These are phyloP conservation scores for Xerocomellus dryophilus DNA, from an alignment of 768 basidiomycete species.

Conservation along the genomic window DNA sequence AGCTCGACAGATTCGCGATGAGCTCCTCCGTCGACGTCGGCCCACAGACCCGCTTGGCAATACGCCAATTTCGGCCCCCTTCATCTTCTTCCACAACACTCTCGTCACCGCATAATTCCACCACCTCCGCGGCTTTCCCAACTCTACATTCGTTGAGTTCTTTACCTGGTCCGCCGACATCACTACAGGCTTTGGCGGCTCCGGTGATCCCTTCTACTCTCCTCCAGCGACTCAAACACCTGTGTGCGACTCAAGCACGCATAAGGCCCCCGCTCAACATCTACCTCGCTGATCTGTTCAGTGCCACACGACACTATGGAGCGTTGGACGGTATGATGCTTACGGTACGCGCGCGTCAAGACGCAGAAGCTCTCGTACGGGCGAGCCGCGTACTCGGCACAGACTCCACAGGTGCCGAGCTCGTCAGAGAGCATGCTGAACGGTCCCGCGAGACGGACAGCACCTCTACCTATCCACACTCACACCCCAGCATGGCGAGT, in stretches of 20 bases:
- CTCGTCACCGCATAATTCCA: slow-evolving; percentile 28
- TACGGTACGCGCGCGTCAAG: slow-evolving; percentile 55
- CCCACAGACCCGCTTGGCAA: slow-evolving; percentile 33
- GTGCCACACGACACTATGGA: slow-evolving; percentile 69
- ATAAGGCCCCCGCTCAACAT: slow-evolving; percentile 51
- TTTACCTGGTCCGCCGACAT: slow-evolving; percentile 28
- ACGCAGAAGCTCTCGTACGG: slow-evolving; percentile 64
- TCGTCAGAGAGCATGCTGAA: slow-evolving; percentile 38
- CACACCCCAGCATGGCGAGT: slow-evolving; percentile 16
- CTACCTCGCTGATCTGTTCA: slow-evolving; percentile 73
- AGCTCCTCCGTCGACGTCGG: slow-evolving; percentile 59
- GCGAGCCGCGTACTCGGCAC: slow-evolving; percentile 65
- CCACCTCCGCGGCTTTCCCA: slow-evolving; percentile 30
- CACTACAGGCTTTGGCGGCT: slow-evolving; percentile 7
- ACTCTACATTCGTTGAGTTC: slow-evolving; percentile 10
- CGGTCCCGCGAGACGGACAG: slow-evolving; percentile 19
- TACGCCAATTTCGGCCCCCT: slow-evolving; percentile 35
- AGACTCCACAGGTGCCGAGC: slow-evolving; percentile 58
- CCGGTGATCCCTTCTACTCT: slow-evolving; percentile 34
- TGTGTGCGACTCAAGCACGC: slow-evolving; percentile 37
- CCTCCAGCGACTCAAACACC: slow-evolving; percentile 26
- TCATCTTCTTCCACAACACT: slow-evolving; percentile 27
- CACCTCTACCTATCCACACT: slow-evolving; percentile 17
- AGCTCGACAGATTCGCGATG: slow-evolving; percentile 82
- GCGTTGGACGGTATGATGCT: slow-evolving; percentile 67